Evolutionary conservation across 2,329 filamentous ascomycete genomes (phyloP).

Genomic region (Arthroderma sp.): DNA sequence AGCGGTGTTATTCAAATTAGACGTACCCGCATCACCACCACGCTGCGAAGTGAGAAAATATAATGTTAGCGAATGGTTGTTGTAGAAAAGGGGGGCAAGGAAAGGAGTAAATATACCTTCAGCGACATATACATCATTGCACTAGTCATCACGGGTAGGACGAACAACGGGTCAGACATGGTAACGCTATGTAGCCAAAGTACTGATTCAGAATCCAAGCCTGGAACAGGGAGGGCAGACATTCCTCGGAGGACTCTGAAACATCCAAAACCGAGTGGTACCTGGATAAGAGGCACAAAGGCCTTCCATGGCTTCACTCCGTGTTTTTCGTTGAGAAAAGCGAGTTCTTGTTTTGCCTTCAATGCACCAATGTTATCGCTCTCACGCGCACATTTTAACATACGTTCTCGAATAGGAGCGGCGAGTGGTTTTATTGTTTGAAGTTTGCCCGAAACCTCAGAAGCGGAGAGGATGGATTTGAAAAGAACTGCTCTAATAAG

Average conservation of each 20-base stretch:
- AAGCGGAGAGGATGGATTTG: conserved; percentile 50
- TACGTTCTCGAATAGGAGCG: conserved; percentile 45
- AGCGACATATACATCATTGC: conserved; percentile 47
- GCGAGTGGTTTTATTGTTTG: conserved; percentile 47
- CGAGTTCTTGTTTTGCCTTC: conserved; percentile 39
- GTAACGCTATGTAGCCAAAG: conserved; percentile 74
- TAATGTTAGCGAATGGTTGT: not conserved
- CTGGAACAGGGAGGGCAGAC: conserved; percentile 66
- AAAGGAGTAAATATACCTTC: conserved; percentile 37
- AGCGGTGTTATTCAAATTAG: conserved; percentile 20
- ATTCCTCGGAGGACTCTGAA: conserved; percentile 69
- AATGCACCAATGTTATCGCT: conserved; percentile 41
- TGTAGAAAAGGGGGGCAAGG: not conserved
- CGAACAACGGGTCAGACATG: conserved; percentile 60
- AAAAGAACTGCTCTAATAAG: conserved; percentile 54
- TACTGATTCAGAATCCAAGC: conserved; percentile 56
- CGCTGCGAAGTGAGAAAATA: conserved; percentile 11
- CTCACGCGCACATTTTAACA: conserved; percentile 34
- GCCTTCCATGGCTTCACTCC: conserved; percentile 44
- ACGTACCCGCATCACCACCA: conserved; percentile 28
- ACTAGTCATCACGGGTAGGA: conserved; percentile 56
- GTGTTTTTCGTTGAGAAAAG: conserved; percentile 40
- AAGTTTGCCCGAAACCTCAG: conserved; percentile 52
- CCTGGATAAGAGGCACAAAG: conserved; percentile 48
- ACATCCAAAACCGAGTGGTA: conserved; percentile 65